A percentile compares a stretch with the other conserved stretches of the same genome.
phyloP scores from a whole-genome alignment of 1,284 basidiomycete genomes.

The Papiliotrema nemorosa region DNA sequence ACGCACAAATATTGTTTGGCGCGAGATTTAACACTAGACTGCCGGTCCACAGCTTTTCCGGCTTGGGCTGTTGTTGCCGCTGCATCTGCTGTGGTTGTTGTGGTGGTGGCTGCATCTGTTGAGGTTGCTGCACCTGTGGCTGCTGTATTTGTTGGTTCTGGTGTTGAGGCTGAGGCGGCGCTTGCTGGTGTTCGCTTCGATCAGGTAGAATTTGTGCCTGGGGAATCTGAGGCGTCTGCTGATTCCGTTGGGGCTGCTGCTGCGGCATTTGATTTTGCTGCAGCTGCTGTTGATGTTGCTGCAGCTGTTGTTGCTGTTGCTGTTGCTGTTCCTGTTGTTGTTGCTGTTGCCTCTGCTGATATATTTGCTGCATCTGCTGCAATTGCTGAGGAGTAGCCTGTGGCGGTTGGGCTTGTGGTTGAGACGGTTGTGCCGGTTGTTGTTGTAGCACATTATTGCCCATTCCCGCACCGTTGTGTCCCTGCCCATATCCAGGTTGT shows the following conservation, averaged over 20 bases:
- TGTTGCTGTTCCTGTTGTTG: background rate
- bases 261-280: too few relatives aligned
- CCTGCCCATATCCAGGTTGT: conserved; percentile 1
- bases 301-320: background rate
- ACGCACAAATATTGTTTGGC: background rate
- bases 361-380: too few relatives aligned
- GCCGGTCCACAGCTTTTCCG: background rate
- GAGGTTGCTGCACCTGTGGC: background rate
- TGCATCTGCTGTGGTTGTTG: background rate
- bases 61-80: background rate
- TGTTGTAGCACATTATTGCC: background rate
- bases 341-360: too few relatives aligned
- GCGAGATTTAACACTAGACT: background rate
- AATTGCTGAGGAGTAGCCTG: too few relatives aligned
- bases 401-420: too few relatives aligned
- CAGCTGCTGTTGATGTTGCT: background rate
- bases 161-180: too few relatives aligned
- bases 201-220: too few relatives aligned
- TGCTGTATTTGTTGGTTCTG: too few relatives aligned
- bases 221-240: too few relatives aligned
- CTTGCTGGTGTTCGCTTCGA: too few relatives aligned
- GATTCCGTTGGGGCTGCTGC: too few relatives aligned
- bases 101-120: background rate
- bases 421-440: too few relatives aligned
- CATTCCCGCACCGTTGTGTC: background rate